Base-by-base conservation (phyloP, 805 yeast genomes). In the Clavispora fructus region DNA sequence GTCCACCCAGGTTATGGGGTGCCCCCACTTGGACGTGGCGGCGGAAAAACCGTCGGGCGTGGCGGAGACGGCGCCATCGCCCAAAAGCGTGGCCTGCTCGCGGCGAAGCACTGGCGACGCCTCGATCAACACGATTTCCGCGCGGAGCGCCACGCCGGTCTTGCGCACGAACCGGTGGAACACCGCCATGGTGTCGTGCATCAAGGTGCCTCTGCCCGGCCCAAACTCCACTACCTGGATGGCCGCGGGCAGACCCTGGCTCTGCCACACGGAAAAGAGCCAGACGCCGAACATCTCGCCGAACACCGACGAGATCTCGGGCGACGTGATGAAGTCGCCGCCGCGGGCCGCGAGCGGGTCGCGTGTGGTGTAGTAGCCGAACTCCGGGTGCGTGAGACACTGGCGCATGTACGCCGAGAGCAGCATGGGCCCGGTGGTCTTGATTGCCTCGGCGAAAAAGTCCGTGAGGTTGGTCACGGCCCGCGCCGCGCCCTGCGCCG, bases 261-360 rank as follows among this genome's bases (percentile, higher is more conserved):
- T 60, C 30, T 75, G 49, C 87, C 90, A 86, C 10, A 65, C 61
- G 11, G 78, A 68, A 49, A 69, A 79, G 47, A 74, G 68, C 88
- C 95, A 88, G 6, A 88, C 66, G 0, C 94, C 95, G 48, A 86
- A 73, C 69, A 86, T 78, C 61, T 88, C 95, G 17, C 96, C 96
- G 68, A 87, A 88, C 67, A 87, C 83, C 35, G 87, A 87, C 7
- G 92, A 84, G 42, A 88, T 86, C 63, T 88, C 96, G 0, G 96
- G 96, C 0, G 92, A 83, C 0, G 96, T 88, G 43, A 83, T 74
- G 61, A 88, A 88, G 62, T 88, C 96, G 6, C 95, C 95, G 7
- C 64, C 60, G 35, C 54, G 63, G 2, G 58, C 39, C 29, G 85
- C 87, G 31, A 88, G 68, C 2, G 95, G 95, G 54, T 87, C 83